Base-by-base conservation (phyloP, 352 stramenopile species). In the Phytophthora sp. region DNA sequence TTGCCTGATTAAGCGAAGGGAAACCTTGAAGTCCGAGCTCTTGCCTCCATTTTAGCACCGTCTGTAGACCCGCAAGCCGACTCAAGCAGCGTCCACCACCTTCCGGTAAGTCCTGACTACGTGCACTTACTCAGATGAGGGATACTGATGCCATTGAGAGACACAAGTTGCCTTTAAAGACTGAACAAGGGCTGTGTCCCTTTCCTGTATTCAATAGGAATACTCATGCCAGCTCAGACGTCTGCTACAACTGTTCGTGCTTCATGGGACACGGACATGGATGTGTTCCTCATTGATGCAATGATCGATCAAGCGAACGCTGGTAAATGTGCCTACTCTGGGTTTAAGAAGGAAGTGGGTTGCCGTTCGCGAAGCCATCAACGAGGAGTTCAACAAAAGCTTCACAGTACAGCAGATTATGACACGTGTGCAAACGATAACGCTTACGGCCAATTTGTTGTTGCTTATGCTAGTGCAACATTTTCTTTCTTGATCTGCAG, bases 211-310 rank as follows among this genome's bases (percentile, higher is more conserved):
- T 23, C n/a, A 9, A 9, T 44, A 23, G 4, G 5, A 44, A 4
- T 6, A 7, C 4, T 4, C 20, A 44, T 23, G 16, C 13, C 36
- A 44, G 36, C 36, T 4, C 13, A 23, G n/a, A 9, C n/a, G 36
- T 44, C 36, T 44, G n/a, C 5, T 12, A 39, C 3, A 23, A 13
- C 3, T n/a, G 13, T 44, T 23, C n/a, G n/a, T 44, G n/a, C 36
- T 44, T 44, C 36, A 44, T 44, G 36, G n/a, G 36, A 44, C 36
- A n/a, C 13, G 36, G 36, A 23, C 36, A 44, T 23, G 36, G 36
- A 44, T n/a, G 5, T 5, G 2, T 44, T 44, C 13, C 36, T 44
- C 5, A 44, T 44, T n/a, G 36, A 44, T 2, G 36, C n/a, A 4
- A 44, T 44, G 36, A 23, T 13, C 6, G 36, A 39, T 39, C 33